phyloP scores from a whole-genome alignment of 1,284 basidiomycete genomes.

The Cutaneotrichosporon sp. region DNA sequence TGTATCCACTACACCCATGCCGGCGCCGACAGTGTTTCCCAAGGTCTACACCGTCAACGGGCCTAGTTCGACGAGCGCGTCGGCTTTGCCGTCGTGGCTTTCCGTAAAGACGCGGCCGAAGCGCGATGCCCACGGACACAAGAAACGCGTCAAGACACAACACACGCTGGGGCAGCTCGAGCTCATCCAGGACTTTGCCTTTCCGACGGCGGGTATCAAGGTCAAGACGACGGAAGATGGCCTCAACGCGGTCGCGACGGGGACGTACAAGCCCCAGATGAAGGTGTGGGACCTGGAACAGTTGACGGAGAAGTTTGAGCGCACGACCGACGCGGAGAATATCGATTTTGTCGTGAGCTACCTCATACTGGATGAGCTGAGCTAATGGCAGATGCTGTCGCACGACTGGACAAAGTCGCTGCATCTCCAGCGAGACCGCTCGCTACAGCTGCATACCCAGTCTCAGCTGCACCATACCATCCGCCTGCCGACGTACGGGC shows the following conservation, averaged over 20 bases:
- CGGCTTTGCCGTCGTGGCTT: constrained; percentile 83
- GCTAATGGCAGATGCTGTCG: constrained; percentile 61
- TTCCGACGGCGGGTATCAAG: constrained; percentile 90
- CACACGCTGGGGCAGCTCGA: constrained; percentile 56
- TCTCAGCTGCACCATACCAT: constrained; percentile 87
- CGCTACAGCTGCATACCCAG: constrained; percentile 90
- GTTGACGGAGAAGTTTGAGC: constrained; percentile 89
- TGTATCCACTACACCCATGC: constrained; percentile 18
- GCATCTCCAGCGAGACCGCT: constrained; percentile 93
- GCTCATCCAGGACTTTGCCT: constrained; percentile 91
- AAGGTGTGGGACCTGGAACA: constrained; percentile 93
- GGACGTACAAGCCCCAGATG: constrained; percentile 97
- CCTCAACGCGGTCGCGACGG: constrained; percentile 86
- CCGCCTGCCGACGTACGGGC: constrained; percentile 89
- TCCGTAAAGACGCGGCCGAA: constrained; percentile 56
- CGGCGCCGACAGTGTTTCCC: constrained; percentile 47
- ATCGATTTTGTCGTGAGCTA: constrained; percentile 71
- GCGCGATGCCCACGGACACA: constrained; percentile 26
- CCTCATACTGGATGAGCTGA: background rate
- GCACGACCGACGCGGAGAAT: constrained; percentile 94
- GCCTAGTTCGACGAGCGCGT: constrained; percentile 70
- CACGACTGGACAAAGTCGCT: constrained; percentile 99
- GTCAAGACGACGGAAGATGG: constrained; percentile 89
- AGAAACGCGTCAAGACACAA: constrained; percentile 46
- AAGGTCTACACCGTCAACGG: constrained; percentile 91